Conservation (phyloP, 169 alveolate genomes). For the Babesia sp. region DNA sequence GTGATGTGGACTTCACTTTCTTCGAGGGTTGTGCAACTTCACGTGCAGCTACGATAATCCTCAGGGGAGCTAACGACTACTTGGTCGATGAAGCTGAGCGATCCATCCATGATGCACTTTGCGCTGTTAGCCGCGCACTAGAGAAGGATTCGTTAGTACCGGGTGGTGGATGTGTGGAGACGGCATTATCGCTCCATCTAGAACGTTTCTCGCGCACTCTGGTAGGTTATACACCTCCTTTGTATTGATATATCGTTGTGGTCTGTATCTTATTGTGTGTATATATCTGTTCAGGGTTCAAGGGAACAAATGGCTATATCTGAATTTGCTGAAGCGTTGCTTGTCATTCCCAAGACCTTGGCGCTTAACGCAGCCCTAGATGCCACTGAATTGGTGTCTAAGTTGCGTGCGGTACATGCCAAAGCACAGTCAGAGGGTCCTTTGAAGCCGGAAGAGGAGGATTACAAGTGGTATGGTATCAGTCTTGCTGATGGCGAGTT, state of each 20-base stretch:
- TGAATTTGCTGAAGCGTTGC: constrained; percentile 97
- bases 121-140: constrained; percentile 93
- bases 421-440: constrained; percentile 80
- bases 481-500: constrained; percentile 93
- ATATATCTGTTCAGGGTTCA: constrained; percentile 78
- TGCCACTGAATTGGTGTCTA: constrained; percentile 92
- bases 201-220: constrained; percentile 96
- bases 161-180: constrained; percentile 99
- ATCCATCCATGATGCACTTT: constrained; percentile 96
- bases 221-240: constrained; percentile 13
- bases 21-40: constrained; percentile 90
- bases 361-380: constrained; percentile 99
- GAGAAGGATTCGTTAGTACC: constrained; percentile 84
- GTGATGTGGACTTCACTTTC: constrained; percentile 96
- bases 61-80: constrained; percentile 98
- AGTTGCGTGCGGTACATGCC: constrained; percentile 91
- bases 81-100: constrained; percentile 97
- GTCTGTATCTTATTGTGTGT: neutral
- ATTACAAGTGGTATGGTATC: constrained; percentile 89
- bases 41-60: constrained; percentile 83
- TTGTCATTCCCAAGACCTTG: constrained; percentile 96
- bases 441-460: constrained; percentile 42
- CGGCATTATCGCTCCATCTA: constrained; percentile 93
- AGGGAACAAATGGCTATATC: constrained; percentile 98
- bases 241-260: neutral